phyloP scores from a whole-genome alignment of 768 basidiomycete genomes.

The Rhodosporidiobolus odoratus region DNA sequence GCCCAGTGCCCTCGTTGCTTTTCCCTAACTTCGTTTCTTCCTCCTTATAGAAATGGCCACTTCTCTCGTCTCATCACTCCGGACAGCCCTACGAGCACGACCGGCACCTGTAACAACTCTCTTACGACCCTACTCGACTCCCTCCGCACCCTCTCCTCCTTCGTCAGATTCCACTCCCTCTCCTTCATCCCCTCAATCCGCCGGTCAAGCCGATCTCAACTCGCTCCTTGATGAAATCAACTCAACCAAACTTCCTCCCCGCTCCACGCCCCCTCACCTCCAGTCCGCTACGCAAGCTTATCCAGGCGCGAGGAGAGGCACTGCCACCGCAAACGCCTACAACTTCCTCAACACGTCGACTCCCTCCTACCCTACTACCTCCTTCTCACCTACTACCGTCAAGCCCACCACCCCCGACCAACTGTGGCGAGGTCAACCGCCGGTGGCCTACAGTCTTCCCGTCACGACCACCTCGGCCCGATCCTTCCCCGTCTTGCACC shows the following conservation, averaged over 20 bases:
- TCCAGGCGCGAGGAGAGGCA: not conserved
- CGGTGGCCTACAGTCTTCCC: constrained; percentile 20
- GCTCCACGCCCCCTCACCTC: not conserved
- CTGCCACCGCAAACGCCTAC: not conserved
- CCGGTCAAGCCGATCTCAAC: not conserved
- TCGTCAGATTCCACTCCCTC: not conserved
- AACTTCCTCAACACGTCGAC: not conserved
- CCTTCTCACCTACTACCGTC: not conserved
- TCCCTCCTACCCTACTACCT: not conserved
- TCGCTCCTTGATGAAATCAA: not conserved
- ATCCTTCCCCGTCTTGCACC: constrained; percentile 23
- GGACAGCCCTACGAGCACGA: not conserved
- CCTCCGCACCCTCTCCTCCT: not conserved
- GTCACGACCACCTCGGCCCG: constrained; percentile 25
- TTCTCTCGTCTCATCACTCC: constrained; percentile 10
- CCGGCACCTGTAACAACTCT: not conserved
- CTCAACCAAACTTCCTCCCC: not conserved
- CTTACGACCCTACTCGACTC: not conserved
- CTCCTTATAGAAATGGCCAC: constrained; percentile 8
- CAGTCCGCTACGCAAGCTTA: not conserved
- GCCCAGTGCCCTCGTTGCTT: not conserved
- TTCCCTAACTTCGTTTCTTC: too few species aligned
- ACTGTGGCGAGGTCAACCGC: constrained; percentile 6
- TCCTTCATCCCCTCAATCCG: not conserved
- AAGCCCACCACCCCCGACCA: constrained; percentile 12